Evolutionary conservation across 2,329 filamentous ascomycete species (phyloP).

Genomic region (Geoglossum cookeanum): DNA sequence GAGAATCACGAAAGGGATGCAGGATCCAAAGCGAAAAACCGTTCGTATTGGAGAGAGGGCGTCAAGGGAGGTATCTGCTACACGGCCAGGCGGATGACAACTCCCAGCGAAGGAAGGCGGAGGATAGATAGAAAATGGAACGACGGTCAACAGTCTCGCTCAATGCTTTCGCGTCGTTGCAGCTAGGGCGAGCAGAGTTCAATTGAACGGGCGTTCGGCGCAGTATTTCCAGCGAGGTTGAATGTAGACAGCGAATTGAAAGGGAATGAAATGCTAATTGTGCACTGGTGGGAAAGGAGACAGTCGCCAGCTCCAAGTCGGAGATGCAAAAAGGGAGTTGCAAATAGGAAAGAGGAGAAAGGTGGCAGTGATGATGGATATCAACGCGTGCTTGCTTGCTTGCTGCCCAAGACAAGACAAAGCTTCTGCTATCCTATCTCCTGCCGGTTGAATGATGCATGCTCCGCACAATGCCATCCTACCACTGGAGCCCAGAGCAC

Average conservation of each 20-base stretch:
- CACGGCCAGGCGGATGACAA: neutral
- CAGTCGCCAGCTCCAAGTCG: neutral
- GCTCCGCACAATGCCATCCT: neutral
- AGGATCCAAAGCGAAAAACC: neutral
- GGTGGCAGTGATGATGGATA: neutral
- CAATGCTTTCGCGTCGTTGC: neutral
- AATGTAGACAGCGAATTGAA: neutral
- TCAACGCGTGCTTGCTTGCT: neutral
- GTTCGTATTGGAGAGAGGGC: neutral
- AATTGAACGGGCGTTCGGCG: neutral
- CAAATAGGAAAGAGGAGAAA: neutral
- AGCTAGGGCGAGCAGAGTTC: neutral
- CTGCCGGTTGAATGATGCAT: conserved; percentile 3
- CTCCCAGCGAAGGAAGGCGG: neutral
- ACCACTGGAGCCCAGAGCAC: neutral
- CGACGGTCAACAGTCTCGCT: neutral
- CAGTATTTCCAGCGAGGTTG: neutral
- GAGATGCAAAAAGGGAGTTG: conserved; percentile 1
- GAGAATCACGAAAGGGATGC: neutral
- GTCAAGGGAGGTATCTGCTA: neutral
- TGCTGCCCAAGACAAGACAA: neutral
- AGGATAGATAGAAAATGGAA: neutral
- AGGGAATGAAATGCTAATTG: neutral
- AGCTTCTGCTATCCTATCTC: conserved; percentile 2
- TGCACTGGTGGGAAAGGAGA: neutral